phyloP scores from a whole-genome alignment of 2,329 filamentous ascomycete genomes.

The Bipolaris victoriae region DNA sequence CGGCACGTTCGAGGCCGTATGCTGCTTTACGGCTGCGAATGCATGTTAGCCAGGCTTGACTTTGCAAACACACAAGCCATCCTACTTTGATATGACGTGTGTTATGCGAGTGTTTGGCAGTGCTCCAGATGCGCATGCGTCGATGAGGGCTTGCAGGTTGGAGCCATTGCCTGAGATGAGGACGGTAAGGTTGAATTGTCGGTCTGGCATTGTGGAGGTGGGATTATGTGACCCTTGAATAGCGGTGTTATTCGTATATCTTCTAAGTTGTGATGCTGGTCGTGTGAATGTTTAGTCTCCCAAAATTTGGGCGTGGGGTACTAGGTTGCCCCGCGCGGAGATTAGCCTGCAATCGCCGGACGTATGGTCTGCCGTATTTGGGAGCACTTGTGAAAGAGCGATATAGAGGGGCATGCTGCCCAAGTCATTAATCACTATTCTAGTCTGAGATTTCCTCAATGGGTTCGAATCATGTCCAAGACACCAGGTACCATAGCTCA shows the following conservation, averaged over 20 bases:
- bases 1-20: conserved; percentile 68
- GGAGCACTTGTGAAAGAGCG: neutral
- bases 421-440: conserved; percentile 7
- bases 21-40: conserved; percentile 58
- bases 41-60: neutral
- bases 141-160: conserved; percentile 79
- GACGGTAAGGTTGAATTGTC: conserved; percentile 63
- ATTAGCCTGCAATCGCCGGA: conserved; percentile 13
- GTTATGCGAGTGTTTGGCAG: conserved; percentile 62
- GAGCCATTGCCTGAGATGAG: conserved; percentile 69
- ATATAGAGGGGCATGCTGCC: conserved; percentile 12
- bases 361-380: neutral
- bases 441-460: too few relatives aligned
- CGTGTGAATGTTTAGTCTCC: conserved; percentile 4
- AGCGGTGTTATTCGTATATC: neutral
- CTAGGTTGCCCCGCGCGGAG: conserved; percentile 24
- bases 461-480: neutral
- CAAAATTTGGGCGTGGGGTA: conserved; percentile 37
- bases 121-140: conserved; percentile 58
- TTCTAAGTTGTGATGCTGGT: neutral
- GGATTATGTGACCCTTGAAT: neutral
- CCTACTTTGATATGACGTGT: conserved; percentile 64
- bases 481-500: neutral
- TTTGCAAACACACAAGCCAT: too few relatives aligned
- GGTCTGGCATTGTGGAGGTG: conserved; percentile 26